Evolutionary conservation across 257 asterid species (phyloP), one percentile per base, ranked within the genome.

Genomic region (Solanum dulcamara): DNA sequence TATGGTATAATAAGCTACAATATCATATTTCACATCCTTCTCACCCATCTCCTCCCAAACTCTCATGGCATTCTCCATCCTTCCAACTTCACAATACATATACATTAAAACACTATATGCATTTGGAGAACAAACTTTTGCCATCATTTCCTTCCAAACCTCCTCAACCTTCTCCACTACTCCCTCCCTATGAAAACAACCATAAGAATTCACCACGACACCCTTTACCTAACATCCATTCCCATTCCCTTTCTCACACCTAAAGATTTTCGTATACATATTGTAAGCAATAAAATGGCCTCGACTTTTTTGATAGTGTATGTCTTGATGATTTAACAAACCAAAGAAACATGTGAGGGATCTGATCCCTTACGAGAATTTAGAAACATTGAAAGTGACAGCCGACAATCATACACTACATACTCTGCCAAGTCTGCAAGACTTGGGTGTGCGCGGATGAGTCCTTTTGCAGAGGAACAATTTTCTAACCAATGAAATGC

Each of bases 121-220:
- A 91, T 95, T 93, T 3, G 97, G 97, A 77, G 30, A 83, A 85
- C 93, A 92, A 8, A 90, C 89, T 35, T 84, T 46, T 33, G 77
- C 81, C 32, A 3, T 83, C 88, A 94, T 91, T 88, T 95, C 98
- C 68, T 88, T 83, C 99, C 98, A 93, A 40, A 95, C 90, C 86
- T 88, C 91, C 88, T 92, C 93, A 60, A 95, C 96, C 86, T 89
- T 92, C 81, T 91, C 93, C 83, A 91, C 90, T 87, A 92, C 86
- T 9, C 97, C 98, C 53, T 91, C 96, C 72, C 97, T 91, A 60
- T 91, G 88, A 83, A 93, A 95, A 55, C 97, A 86, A 91, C 88
- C 96, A 95, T 95, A 40, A 96, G 83, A 22, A 46, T 53, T 53
- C 5, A 26, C 62, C 24, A 22, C 20, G 26, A 53, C 62, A 53